Base-by-base conservation (phyloP, 768 basidiomycete genomes). In the Lactarius vividus region DNA sequence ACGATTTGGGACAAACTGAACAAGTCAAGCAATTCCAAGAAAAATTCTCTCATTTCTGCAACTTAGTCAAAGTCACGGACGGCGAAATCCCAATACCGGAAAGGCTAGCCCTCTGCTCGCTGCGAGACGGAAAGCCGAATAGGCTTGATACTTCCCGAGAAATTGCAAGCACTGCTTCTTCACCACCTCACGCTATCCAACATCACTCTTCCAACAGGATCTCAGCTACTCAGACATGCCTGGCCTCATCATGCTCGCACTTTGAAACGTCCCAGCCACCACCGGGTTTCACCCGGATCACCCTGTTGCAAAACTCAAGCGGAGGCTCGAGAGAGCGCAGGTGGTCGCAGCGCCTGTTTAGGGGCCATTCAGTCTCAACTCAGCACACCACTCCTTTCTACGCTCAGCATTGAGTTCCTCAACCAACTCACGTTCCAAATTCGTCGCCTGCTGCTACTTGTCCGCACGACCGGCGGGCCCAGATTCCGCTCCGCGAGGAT, bases 151-250 rank as follows among this genome's bases (percentile, higher is more conserved):
- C n/a, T 46, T 46, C 55, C 55, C 1, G 4, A 9, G 33, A 26
- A 16, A 28, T 46, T 63, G 11, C 42, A 35, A 11, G 62, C 62
- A 28, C 55, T 55, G 15, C n/a, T 33, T 26, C 23, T 57, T 44
- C 31, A 16, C 18, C 15, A 13, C 28, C 37, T 55, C 39, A 55
- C 4, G 7, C 18, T 35, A 10, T 28, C 26, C 54, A 33, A 33
- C 20, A 29, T 39, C 20, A 3, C 8, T 18, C 10, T 52, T 29
- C 44, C 62, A 15, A 58, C 15, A 15, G 23, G 8, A 62, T 62
- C 61, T 39, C 62, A 31, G 13, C 18, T 63, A 6, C 44, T 57
- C 26, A 46, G 26, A 62, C 40, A 31, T 18, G 31, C 54, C 28
- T 20, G 33, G 44, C 13, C 56, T 57, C 62, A 33, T 23, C 35